Evolutionary conservation across 345 rosid genomes (phyloP).

Genomic region (Boechera divaricarpa): DNA sequence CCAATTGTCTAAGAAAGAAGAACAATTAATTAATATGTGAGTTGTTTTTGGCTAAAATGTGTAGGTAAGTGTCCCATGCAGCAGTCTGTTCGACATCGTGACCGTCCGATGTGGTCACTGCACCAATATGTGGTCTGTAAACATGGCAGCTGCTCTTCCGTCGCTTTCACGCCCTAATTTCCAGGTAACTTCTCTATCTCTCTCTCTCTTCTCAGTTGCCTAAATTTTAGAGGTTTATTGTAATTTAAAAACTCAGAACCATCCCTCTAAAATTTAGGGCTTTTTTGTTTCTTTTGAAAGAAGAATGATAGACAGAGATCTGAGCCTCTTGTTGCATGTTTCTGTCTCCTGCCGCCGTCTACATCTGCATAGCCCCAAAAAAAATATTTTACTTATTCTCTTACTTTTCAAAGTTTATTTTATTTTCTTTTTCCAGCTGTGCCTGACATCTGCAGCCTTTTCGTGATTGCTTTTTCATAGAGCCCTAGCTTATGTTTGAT

Average conservation of each 20-base stretch:
- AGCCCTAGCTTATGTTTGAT: conserved; percentile 39
- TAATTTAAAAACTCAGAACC: not conserved
- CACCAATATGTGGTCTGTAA: conserved; percentile 92
- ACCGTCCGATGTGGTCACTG: conserved; percentile 99
- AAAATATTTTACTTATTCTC: not conserved
- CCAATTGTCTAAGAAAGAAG: conserved; percentile 1
- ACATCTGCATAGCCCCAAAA: conserved; percentile 28
- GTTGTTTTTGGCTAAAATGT: conserved; percentile 29
- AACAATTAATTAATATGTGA: conserved; percentile 15
- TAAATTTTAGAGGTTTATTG: conserved; percentile 51
- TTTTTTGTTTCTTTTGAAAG: conserved; percentile 30
- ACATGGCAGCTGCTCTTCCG: conserved; percentile 96
- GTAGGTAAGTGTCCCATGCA: conserved; percentile 98
- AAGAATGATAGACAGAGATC: conserved; percentile 43
- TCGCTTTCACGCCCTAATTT: conserved; percentile 74
- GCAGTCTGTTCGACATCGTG: conserved; percentile 80
- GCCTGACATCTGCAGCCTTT: conserved; percentile 40
- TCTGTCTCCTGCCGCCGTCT: conserved; percentile 43
- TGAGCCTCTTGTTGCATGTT: conserved; percentile 48
- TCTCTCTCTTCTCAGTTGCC: conserved; percentile 36
- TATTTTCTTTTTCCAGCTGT: conserved; percentile 16
- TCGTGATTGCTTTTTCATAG: conserved; percentile 23
- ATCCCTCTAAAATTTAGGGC: conserved; percentile 44
- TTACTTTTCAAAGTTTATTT: not conserved
- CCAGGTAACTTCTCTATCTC: conserved; percentile 56